Percentiles rank a stretch among this genome's conserved stretches.
phyloP scores from a whole-genome alignment of 169 alveolate species.

The Eimeria necatrix region DNA sequence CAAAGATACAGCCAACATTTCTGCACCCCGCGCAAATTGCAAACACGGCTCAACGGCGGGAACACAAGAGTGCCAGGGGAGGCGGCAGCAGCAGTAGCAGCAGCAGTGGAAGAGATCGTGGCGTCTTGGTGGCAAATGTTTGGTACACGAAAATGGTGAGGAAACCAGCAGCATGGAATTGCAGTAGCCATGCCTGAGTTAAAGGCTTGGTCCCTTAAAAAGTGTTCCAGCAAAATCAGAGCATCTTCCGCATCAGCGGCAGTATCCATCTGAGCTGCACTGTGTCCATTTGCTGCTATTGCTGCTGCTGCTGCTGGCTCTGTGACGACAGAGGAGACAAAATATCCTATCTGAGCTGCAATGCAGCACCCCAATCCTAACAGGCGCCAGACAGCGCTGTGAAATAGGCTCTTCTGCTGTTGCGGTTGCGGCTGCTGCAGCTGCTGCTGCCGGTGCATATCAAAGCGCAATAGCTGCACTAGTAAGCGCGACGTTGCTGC shows the following conservation, averaged over 20 bases:
- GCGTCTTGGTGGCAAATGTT: neutral
- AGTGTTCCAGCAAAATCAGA: neutral
- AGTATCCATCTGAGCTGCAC: neutral
- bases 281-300: neutral
- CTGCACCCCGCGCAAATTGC: too few species aligned
- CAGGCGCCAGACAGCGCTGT: slow-evolving; percentile 27
- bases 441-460: neutral
- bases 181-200: neutral
- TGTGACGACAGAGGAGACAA: slow-evolving; percentile 12
- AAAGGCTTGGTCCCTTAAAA: neutral
- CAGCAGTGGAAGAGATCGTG: neutral
- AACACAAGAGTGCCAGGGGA: neutral
- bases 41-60: neutral
- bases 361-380: slow-evolving; percentile 4
- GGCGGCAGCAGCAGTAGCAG: slow-evolving; percentile 26
- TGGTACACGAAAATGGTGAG: neutral
- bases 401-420: neutral
- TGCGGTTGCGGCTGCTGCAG: neutral
- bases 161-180: neutral
- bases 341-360: slow-evolving; percentile 20
- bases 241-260: neutral
- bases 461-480: slow-evolving; percentile 17
- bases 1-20: too few species aligned
- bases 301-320: slow-evolving; percentile 40
- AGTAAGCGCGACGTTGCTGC: neutral